Evolutionary conservation across 2,329 filamentous ascomycete species (phyloP), one percentile per base, ranked within the genome.

Genomic region (Neurospora sp.): DNA sequence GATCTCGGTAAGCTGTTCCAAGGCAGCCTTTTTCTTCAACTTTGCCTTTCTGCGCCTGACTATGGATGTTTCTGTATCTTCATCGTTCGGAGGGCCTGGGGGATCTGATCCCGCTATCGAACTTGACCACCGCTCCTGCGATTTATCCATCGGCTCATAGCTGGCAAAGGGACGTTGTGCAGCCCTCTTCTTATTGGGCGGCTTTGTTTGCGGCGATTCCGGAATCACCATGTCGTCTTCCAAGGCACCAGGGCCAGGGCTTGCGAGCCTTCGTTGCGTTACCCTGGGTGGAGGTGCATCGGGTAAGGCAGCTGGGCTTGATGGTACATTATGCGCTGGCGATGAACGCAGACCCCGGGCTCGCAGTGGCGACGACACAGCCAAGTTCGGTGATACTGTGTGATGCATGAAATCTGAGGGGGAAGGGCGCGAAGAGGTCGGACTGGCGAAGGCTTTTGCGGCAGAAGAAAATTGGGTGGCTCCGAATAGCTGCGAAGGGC

Each of bases 401-500:
- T 84, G 80, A 33, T 80, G 76, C 15, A 74, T 74, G 11, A 85
- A 82, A 4, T 83, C 74, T 57, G 82, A 79, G 0, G 86, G 86
- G 1, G 86, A 88, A 0, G 86, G 86, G 11, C 86, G 81, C 1
- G 86, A 88, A 1, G 85, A 88, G 0, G 86, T 88, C 23, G 86
- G 86, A 70, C 85, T 88, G 66, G 80, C 77, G 33, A 79, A 69
- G 12, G 68, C 80, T 74, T 83, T 86, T 17, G 82, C 74, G 1
- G 81, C 85, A 1, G 86, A 87, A 1, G 86, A 87, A 39, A 80
- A 80, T 72, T 86, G 86, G 0, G 86, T 88, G 72, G 84, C 83
- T 0, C 80, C 82, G 73, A 88, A 88, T 8, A 88, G 79, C 75
- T 88, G 86, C 8, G 85, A 84, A 75, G 75, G 80, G 69, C 73